Base-by-base conservation (phyloP, 192 early-diverging fungal species). In the Gamsiella multidivaricata region DNA sequence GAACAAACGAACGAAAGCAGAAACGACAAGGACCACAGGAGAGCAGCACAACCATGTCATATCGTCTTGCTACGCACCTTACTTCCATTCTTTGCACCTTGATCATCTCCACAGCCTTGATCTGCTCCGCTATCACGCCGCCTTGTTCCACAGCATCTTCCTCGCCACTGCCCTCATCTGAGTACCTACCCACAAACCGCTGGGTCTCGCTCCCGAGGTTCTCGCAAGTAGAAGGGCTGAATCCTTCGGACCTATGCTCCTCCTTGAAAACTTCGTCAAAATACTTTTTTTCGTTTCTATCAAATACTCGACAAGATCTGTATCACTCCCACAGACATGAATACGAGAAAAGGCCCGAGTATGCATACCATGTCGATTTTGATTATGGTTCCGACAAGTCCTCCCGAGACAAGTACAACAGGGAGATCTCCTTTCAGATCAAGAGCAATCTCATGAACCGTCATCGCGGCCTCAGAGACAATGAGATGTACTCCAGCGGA, bases 21-120 rank as follows among this genome's bases (percentile, higher is more conserved):
- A 23, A 26, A 53, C n/a, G 17, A 20, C 2, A 22, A 50, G 3
- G 49, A 29, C 1, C 18, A 60, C 45, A 12, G n/a, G n/a, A n/a
- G n/a, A 28, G n/a, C 59, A 41, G 5, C 3, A 54, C 43, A 37
- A 17, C 46, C 49, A 54, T 28, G 8, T 74, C 37, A 17, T 50
- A 42, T 18, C 45, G 54, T 9, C 26, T 76, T 11, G 33, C 49
- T 0, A 54, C 73, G 3, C 68, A 76, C 23, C 8, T 63, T 14
- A 36, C 53, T 2, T 76, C 73, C 1, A 68, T 76, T 37, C 18
- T 68, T n/a, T 76, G 34, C 39, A 78, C 28, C 26, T 62, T 66
- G 5, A 64, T 78, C 36, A 51, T 78, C n/a, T 78, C 66, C 0
- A 69, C 74, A 22, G 36, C 74, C 6, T 31, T 78, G 33, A 78